phyloP scores from a whole-genome alignment of 208 protist genomes.

The Trypanosoma brucei region DNA sequence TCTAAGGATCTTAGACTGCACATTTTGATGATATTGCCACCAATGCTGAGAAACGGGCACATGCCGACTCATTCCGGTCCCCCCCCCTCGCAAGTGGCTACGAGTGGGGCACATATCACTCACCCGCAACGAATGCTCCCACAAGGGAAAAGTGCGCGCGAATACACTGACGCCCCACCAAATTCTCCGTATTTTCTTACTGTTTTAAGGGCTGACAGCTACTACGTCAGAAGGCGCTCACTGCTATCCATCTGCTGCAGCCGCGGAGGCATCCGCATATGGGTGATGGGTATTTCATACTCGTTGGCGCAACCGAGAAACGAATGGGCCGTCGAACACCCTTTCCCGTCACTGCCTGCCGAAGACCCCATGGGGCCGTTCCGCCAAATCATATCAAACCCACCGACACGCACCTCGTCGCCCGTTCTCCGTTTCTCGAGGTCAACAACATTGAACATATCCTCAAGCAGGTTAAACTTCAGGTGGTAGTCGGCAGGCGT shows the following conservation, averaged over 20 bases:
- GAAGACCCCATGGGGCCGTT: slow-evolving; percentile 60
- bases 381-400: slow-evolving; percentile 88
- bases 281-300: slow-evolving; percentile 74
- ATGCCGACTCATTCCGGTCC: no score
- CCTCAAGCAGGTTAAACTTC: slow-evolving; percentile 93
- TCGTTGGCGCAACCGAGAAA: slow-evolving; percentile 86
- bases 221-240: slow-evolving; percentile 73
- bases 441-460: slow-evolving; percentile 90
- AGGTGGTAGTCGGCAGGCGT: slow-evolving; percentile 92
- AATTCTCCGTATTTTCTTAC: no score
- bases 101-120: no score
- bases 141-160: no score
- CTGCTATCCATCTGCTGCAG: slow-evolving; percentile 68
- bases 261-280: slow-evolving; percentile 78
- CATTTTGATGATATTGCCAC: no score
- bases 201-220: no score
- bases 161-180: no score
- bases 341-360: slow-evolving; percentile 7
- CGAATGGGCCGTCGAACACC: slow-evolving; percentile 15
- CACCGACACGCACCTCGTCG: slow-evolving; percentile 75
- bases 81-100: no score
- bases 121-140: no score
- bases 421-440: slow-evolving; percentile 73
- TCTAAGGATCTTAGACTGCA: no score
- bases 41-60: no score